phyloP scores from a whole-genome alignment of 345 rosid species.

The Mangifera indica region DNA sequence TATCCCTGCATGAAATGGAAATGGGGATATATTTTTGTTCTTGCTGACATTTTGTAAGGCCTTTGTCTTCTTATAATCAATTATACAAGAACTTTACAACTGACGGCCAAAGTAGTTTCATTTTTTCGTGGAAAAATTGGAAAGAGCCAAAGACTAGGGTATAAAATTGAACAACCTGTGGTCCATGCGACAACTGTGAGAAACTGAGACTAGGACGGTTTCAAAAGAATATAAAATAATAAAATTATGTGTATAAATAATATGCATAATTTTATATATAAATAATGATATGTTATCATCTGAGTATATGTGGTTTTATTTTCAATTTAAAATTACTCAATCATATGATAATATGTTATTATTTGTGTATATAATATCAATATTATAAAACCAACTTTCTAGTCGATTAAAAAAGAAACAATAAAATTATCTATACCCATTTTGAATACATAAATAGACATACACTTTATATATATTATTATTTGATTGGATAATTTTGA shows the following conservation, averaged over 20 bases:
- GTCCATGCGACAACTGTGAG: slow-evolving; percentile 27
- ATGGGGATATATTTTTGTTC: slow-evolving; percentile 13
- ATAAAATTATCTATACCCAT: no score
- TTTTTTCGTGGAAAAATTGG: slow-evolving; percentile 10
- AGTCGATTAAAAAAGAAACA: not conserved
- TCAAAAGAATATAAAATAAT: slow-evolving; percentile 21
- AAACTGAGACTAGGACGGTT: slow-evolving; percentile 23
- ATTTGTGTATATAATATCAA: no score
- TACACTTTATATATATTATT: no score
- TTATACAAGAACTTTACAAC: slow-evolving; percentile 26
- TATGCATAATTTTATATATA: no score
- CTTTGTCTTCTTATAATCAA: slow-evolving; percentile 18
- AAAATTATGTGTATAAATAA: no score
- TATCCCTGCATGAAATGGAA: slow-evolving; percentile 25
- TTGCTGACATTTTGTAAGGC: slow-evolving; percentile 24
- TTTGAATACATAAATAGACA: no score
- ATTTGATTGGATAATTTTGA: no score
- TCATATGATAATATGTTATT: no score
- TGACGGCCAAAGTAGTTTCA: slow-evolving; percentile 21
- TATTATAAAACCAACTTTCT: not conserved
- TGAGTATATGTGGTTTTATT: no score
- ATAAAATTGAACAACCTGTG: slow-evolving; percentile 16
- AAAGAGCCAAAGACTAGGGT: not conserved
- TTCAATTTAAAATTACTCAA: no score
- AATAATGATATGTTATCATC: no score